phyloP scores from a whole-genome alignment of 2,329 filamentous ascomycete species.

The Penicillium freii region DNA sequence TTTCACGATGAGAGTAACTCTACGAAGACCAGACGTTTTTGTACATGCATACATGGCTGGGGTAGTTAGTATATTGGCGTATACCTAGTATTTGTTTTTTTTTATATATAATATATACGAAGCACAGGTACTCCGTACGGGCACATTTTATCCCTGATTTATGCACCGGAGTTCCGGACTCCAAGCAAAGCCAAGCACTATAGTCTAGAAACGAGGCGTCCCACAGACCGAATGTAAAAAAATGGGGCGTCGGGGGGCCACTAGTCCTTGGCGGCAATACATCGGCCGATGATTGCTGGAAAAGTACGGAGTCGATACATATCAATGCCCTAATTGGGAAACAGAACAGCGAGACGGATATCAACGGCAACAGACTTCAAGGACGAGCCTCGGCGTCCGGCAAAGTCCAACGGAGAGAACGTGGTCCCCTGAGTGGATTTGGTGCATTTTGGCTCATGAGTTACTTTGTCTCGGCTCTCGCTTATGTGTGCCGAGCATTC shows the following conservation, averaged over 20 bases:
- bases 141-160: slow-evolving; percentile 1
- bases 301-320: not conserved
- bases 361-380: not conserved
- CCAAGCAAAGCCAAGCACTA: slow-evolving; percentile 28
- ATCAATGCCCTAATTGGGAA: not conserved
- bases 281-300: not conserved
- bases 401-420: not conserved
- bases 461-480: not conserved
- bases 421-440: not conserved
- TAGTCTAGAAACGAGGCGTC: slow-evolving; percentile 20
- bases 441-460: not conserved
- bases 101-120: not conserved
- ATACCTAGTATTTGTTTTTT: not conserved
- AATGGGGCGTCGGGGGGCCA: slow-evolving; percentile 5
- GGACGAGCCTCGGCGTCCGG: not conserved
- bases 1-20: slow-evolving; percentile 2
- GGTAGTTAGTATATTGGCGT: not conserved
- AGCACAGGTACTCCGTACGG: not conserved
- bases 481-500: slow-evolving; percentile 5
- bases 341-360: not conserved
- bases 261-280: not conserved
- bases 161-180: slow-evolving; percentile 17
- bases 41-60: not conserved
- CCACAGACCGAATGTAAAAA: slow-evolving; percentile 18
- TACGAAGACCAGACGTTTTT: not conserved